These are phyloP conservation scores for Ogataea degrootiae DNA, from an alignment of 805 yeast genomes.

Conservation along the genomic window DNA sequence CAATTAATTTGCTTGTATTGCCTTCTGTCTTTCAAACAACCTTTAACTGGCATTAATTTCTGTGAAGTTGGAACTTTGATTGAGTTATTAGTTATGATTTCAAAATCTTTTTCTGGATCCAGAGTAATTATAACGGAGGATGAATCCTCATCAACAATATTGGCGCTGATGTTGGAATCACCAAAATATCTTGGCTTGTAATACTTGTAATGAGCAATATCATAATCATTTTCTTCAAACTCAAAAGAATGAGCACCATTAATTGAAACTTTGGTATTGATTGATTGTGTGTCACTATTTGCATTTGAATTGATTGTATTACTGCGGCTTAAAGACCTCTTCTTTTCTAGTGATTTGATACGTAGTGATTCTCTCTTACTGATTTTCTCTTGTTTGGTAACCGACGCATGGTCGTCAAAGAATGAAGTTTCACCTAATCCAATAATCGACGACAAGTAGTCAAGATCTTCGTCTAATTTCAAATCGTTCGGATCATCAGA, in stretches of 20 bases:
- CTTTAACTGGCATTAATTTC: background rate
- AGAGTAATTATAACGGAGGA: too few relatives aligned
- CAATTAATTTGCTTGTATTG: background rate
- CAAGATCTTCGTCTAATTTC: conserved; percentile 27
- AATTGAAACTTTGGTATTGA: conserved; percentile 12
- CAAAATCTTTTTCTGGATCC: conserved; percentile 1
- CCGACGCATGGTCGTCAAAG: conserved; percentile 21
- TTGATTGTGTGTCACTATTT: conserved; percentile 12
- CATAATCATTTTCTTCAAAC: conserved; percentile 18
- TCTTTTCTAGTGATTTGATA: conserved; percentile 33
- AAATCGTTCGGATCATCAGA: background rate
- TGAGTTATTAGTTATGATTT: conserved; percentile 6
- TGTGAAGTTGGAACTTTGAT: conserved; percentile 1
- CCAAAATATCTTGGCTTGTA: conserved; percentile 12
- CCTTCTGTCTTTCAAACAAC: conserved; percentile 8
- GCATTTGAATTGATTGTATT: conserved; percentile 20
- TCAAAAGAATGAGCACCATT: conserved; percentile 12
- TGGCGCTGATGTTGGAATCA: background rate
- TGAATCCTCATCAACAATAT: background rate
- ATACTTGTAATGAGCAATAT: conserved; percentile 15
- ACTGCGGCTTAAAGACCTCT: conserved; percentile 29
- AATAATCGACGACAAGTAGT: conserved; percentile 34
- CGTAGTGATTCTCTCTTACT: conserved; percentile 30
- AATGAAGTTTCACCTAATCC: conserved; percentile 39
- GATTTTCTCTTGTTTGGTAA: conserved; percentile 26